Evolutionary conservation across 2,329 filamentous ascomycete species (phyloP).

Genomic region (Venturiaceae sp.): DNA sequence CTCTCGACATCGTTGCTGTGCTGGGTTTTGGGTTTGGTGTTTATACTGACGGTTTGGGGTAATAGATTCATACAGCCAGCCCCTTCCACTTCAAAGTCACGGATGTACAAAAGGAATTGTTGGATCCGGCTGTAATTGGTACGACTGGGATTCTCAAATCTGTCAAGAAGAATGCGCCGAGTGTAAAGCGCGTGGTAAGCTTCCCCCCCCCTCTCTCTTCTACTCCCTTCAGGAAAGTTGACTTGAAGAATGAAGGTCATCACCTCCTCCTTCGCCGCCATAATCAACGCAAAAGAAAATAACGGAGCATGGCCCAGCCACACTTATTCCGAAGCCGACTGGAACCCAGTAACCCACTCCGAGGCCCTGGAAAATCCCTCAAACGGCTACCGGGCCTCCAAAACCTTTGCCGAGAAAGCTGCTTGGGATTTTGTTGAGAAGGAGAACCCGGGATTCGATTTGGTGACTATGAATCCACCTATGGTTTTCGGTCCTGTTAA

Average conservation of each 20-base stretch:
- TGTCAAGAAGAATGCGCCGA: conserved; percentile 47
- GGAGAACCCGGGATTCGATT: conserved; percentile 39
- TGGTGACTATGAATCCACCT: conserved; percentile 40
- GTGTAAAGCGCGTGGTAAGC: conserved; percentile 61
- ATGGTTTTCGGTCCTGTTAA: conserved; percentile 41
- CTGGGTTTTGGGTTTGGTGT: too few relatives aligned
- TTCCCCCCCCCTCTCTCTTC: not conserved
- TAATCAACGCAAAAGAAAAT: conserved; percentile 39
- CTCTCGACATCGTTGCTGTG: too few relatives aligned
- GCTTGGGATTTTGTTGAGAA: conserved; percentile 44
- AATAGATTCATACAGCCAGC: conserved; percentile 24
- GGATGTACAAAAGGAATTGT: conserved; percentile 54
- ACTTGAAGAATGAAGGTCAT: conserved; percentile 22
- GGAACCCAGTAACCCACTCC: conserved; percentile 47
- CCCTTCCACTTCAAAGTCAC: conserved; percentile 69
- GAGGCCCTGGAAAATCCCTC: conserved; percentile 34
- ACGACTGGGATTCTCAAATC: conserved; percentile 53
- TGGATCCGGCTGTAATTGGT: conserved; percentile 54
- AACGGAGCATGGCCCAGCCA: conserved; percentile 41
- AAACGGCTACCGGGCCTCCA: conserved; percentile 41
- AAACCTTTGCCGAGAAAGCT: conserved; percentile 51
- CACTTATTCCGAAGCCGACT: conserved; percentile 44
- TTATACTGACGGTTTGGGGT: not conserved
- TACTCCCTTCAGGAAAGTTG: not conserved
- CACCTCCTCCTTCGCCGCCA: conserved; percentile 60